Conservation (phyloP, 2,329 filamentous ascomycete species). For the Hymenoscyphus albidus region DNA sequence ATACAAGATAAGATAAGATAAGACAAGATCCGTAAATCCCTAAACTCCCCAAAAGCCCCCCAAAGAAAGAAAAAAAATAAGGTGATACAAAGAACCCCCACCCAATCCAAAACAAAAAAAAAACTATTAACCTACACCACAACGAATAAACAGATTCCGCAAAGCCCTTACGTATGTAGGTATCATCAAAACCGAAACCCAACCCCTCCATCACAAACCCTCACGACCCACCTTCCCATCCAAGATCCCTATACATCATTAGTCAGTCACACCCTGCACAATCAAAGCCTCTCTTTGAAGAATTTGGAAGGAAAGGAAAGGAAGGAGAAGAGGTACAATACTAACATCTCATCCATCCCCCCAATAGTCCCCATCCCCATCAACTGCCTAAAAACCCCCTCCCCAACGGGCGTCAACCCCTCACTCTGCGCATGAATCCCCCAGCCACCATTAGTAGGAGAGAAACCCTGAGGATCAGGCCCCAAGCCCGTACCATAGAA, state of each 20-base stretch:
- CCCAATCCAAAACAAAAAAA: too few species aligned
- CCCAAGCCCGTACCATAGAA: conserved; percentile 38
- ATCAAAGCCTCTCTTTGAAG: neutral
- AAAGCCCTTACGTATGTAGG: neutral
- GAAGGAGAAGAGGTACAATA: neutral
- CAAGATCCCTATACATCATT: conserved; percentile 27
- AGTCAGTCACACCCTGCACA: neutral
- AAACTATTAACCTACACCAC: too few species aligned
- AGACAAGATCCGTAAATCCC: too few species aligned
- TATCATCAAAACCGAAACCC: neutral
- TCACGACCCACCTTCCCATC: conserved; percentile 25
- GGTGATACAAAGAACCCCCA: too few species aligned
- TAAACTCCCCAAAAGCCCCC: too few species aligned
- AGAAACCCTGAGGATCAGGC: conserved; percentile 39
- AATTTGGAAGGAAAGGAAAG: conserved; percentile 43
- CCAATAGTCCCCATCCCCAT: conserved; percentile 56
- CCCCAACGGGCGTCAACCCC: conserved; percentile 52
- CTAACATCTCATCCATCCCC: conserved; percentile 58
- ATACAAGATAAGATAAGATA: too few species aligned
- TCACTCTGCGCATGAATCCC: conserved; percentile 40
- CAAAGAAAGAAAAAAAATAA: too few species aligned
- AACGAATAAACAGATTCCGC: too few species aligned
- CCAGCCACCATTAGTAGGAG: conserved; percentile 40
- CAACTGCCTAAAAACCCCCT: conserved; percentile 53
- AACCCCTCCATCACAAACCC: neutral